Evolutionary conservation across 2,329 filamentous ascomycete genomes (phyloP), one percentile per base, ranked within the genome.

Genomic region (Chaetoscypha palmicola): DNA sequence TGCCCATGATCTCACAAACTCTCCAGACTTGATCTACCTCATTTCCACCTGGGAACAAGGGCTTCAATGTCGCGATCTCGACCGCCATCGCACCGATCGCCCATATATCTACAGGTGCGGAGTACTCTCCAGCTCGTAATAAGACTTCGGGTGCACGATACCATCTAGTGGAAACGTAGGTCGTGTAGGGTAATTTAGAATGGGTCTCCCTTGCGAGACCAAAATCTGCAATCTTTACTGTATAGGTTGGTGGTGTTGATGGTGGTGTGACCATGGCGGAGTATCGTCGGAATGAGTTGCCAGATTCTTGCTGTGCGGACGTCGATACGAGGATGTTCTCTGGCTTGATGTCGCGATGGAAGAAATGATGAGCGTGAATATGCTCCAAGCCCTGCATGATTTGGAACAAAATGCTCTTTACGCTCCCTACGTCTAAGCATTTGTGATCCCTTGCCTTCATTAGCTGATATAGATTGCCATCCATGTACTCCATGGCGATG

Each of bases 401-500:
- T 69, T 98, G 92, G 67, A 86, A 96, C 28, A 98, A 74, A 51
- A 98, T 94, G 70, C 91, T 97, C 74, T 98, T 97, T 49, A 98
- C 92, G 58, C 87, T 94, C 49, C 77, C 79, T 43, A 86, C 85
- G 60, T 98, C 92, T 21, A 98, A 75, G 51, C 75, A 84, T 67
- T 97, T 97, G 72, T 96, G 91, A 56, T 98, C 92, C 48, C 92
- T 81, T 41, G 92, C 84, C 71, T 98, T 98, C 92, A 98, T 98
- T 51, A 98, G 70, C 66, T 98, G 92, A 66, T 98, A 98, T 1
- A 98, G 75, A 65, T 98, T 98, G 39, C 92, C 92, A 64, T 98
- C 92, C 92, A 98, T 98, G 67, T 94, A 96, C 69, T 98, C 92
- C 92, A 98, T 98, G 61, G 79, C 83, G 55, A 98, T 98, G 67